Evolutionary conservation across 2,329 filamentous ascomycete genomes (phyloP), one percentile per base, ranked within the genome.

Genomic region (Trichoderma aggressivum): DNA sequence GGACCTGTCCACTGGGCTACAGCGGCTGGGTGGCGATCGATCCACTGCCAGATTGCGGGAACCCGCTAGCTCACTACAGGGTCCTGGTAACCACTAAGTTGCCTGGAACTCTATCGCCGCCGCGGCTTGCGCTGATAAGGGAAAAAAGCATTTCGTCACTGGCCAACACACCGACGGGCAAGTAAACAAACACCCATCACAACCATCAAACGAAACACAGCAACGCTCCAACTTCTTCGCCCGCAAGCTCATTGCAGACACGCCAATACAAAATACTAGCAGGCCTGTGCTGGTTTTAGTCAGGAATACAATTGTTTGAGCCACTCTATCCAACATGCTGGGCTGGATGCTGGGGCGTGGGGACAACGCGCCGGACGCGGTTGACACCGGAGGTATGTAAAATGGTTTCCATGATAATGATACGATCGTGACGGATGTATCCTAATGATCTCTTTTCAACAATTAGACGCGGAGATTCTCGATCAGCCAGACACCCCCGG

Each of bases 401-500:
- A 43, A 16, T 21, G 56, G 3, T 26, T 28, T 34, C 47, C 47
- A 18, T 14, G 10, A 56, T 16, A 18, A 16, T 3, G 11, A 28
- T 34, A 12, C 50, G 7, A n/a, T 14, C 18, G 10, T 26, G 43
- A 26, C 18, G 60, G 18, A 39, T 16, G 7, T 18, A 53, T 61
- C 14, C 60, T 59, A 16, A 72, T 53, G 16, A 30, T 24, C 12
- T 11, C 28, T 8, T 34, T 59, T 16, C 4, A 34, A 32, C 16
- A 21, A 14, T 24, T 63, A 84, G 82, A 84, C 59, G 83, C 76
- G 3, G 84, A 84, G 0, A 85, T 86, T 72, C 75, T 86, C 53
- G 89, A 91, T 18, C 83, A 83, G 36, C 89, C 89, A 50, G 89
- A 91, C 75, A 91, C 89, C 18, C 89, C 89, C 7, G 89, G 88